Percentiles rank a stretch among this genome's conserved stretches.
Evolutionary conservation across 2,329 filamentous ascomycete genomes (phyloP).

Genomic region (Elsinoe batatas): DNA sequence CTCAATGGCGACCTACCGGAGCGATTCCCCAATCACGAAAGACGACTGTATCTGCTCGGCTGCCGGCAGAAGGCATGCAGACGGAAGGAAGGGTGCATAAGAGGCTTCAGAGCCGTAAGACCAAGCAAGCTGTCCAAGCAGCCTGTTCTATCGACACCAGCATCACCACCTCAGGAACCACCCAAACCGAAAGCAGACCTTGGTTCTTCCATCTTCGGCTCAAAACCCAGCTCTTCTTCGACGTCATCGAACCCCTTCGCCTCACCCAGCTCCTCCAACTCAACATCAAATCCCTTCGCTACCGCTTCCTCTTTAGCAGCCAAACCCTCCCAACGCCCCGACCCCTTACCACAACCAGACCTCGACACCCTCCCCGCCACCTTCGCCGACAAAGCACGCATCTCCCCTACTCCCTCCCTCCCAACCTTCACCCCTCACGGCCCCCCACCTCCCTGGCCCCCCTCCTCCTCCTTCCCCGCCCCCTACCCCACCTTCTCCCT

Average conservation of each 20-base stretch:
- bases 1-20: constrained; percentile 85
- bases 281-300: constrained; percentile 57
- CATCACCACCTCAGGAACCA: constrained; percentile 20
- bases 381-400: constrained; percentile 60
- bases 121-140: constrained; percentile 24
- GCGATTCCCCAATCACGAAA: constrained; percentile 74
- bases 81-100: constrained; percentile 71
- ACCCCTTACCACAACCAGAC: constrained; percentile 24
- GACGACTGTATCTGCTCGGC: constrained; percentile 76
- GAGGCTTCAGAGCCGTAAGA: constrained; percentile 61
- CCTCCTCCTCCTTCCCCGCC: constrained; percentile 50
- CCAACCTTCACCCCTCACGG: constrained; percentile 17
- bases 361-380: constrained; percentile 56
- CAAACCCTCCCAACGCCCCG: constrained; percentile 32
- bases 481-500: constrained; percentile 69
- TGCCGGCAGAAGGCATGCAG: constrained; percentile 72
- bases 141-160: constrained; percentile 13
- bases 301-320: constrained; percentile 33
- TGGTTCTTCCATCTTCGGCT: constrained; percentile 62
- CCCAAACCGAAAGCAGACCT: constrained; percentile 38
- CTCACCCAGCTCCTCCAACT: constrained; percentile 29
- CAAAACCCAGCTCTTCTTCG: constrained; percentile 31
- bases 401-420: constrained; percentile 33
- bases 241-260: constrained; percentile 53
- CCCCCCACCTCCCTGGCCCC: constrained; percentile 63